Evolutionary conservation across 192 early-diverging fungal species (phyloP), one percentile per base, ranked within the genome.

Genomic region (Umbelopsis sp.): DNA sequence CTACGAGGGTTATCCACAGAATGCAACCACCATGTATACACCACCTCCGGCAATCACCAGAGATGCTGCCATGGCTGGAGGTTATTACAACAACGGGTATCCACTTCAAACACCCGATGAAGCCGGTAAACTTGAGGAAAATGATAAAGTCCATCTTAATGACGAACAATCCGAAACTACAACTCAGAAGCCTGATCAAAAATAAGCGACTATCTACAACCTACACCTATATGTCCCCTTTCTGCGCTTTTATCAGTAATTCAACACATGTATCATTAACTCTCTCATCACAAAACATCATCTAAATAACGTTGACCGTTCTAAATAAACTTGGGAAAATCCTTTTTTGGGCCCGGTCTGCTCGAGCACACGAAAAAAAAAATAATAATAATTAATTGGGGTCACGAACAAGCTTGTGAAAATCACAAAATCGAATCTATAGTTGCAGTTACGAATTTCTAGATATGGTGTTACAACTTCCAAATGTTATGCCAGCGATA

Each of bases 1-100:
- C 26, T 62, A 59, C 10, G 54, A 59, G 14, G 31, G 31, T 29
- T 59, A 62, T 32, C 8, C 38, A 41, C 38, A 59, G 2, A 59
- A 17, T 16, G 26, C 56, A 34, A 26, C 56, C 34, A 26, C 56
- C 10, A 62, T 62, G 56, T 26, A 62, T 17, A 14, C 26, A 29
- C 56, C 56, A 12, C 29, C 56, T 34, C 56, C 56, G 10, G 56
- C 56, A 3, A 32, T 32, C 29, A 62, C 26, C 12, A 32, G 56
- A 62, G 56, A 62, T 4, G 56, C 25, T 2, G 56, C 56, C 34
- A 62, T 62, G 56, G 31, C 56, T 4, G 56, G 29, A 62, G 56
- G 16, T 62, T 62, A 62, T 32, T 62, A 62, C 31, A 62, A 62
- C n/a, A 62, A 62, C 31, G 31, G 56, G 1, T 49, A 49, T 49